Base-by-base conservation (phyloP, 768 basidiomycete species). In the Tricholoma matsutake region DNA sequence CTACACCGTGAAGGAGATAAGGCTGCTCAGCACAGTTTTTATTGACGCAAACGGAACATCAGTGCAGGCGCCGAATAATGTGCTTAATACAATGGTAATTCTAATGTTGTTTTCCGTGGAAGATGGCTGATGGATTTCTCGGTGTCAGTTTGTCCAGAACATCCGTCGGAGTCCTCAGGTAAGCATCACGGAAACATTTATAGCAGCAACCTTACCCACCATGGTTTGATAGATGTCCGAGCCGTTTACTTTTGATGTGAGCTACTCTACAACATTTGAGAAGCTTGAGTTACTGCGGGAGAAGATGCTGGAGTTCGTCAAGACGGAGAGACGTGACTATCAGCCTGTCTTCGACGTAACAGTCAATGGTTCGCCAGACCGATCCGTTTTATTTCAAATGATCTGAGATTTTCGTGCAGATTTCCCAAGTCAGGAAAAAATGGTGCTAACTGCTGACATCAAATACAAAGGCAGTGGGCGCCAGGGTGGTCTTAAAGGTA, bases 381-480 rank as follows among this genome's bases (percentile, higher is more conserved):
- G 7, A 9, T 28, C 16, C 47, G 14, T 14, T 59, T n/a, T 43
- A 47, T 7, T 54, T 54, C 29, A 63, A 37, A 16, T 39, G 13
- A n/a, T 22, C 35, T 29, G 55, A 28, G 7, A 28, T 58, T 3
- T 25, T 29, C 13, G 8, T 49, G 2, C 56, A 85, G 92, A 93
- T 70, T 87, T 93, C 67, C 88, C 91, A 20, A 89, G 83, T 6
- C 94, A 96, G 70, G 81, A 81, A 60, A 92, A 87, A 72, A 84
- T 95, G 82, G 82, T 82, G 0, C 79, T 94, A 20, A 82, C 82
- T 60, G 89, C 88, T 43, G 87, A 90, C 69, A 95, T 96, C 76
- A 92, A 88, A 75, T 95, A 92, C 79, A 94, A 92, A 78, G 86
- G 86, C 65, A 95, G 94, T 69, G 87, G 85, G 76, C 93, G 95